Conservation (phyloP, 257 asterid genomes). For the Solanum dulcamara region DNA sequence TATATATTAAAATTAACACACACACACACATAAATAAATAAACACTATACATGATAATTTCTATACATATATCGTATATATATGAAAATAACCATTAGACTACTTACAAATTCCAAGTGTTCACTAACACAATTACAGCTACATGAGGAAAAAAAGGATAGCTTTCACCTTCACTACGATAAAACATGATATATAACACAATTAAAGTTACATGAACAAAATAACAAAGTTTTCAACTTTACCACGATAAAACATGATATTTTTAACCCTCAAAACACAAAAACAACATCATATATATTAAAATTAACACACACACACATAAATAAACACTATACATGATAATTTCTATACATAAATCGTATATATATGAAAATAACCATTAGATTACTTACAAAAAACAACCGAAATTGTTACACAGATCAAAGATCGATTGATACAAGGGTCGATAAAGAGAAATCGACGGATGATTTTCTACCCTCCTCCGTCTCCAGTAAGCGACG, state of each 20-base stretch:
- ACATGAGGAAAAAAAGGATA: not conserved
- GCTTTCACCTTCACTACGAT: not conserved
- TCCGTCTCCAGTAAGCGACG: not conserved
- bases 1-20: too few species aligned
- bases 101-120: too few species aligned
- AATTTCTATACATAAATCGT: not conserved
- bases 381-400: not conserved
- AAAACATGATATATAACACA: too few species aligned
- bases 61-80: too few species aligned
- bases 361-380: not conserved
- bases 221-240: too few species aligned
- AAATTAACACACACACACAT: not conserved
- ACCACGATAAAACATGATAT: too few species aligned
- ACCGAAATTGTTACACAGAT: not conserved
- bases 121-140: not conserved
- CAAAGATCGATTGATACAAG: not conserved
- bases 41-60: too few species aligned
- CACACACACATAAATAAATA: too few species aligned
- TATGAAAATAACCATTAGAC: too few species aligned
- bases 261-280: not conserved
- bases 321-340: not conserved
- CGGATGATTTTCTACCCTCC: not conserved
- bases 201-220: too few species aligned
- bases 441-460: not conserved
- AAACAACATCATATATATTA: not conserved